These are phyloP conservation scores for Chaetoceros tenuissimus DNA, from an alignment of 108 stramenopile species.

Conservation along the genomic window DNA sequence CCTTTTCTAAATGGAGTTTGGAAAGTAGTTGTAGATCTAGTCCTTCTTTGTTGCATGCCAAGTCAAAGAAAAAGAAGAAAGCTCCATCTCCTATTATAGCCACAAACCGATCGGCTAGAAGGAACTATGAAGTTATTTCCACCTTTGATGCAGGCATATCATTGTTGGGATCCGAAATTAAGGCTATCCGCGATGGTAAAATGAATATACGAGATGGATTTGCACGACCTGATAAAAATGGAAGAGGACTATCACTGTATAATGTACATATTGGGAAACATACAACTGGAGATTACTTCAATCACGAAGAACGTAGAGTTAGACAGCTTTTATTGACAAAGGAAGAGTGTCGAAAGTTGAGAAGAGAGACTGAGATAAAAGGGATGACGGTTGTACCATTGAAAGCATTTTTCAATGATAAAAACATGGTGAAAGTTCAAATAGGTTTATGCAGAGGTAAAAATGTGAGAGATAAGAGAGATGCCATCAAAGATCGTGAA, in stretches of 20 bases:
- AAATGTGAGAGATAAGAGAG: constrained; percentile 75
- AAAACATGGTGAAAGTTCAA: constrained; percentile 71
- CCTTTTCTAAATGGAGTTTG: no score
- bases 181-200: constrained; percentile 75
- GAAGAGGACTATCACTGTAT: constrained; percentile 44
- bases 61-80: constrained; percentile 35
- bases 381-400: constrained; percentile 72
- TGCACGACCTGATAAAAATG: constrained; percentile 45
- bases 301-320: constrained; percentile 67
- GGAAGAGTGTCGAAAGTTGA: constrained; percentile 42
- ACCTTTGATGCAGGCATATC: constrained; percentile 75
- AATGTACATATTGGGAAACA: constrained; percentile 82
- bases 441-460: constrained; percentile 78
- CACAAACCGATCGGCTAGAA: constrained; percentile 36
- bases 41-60: constrained; percentile 7
- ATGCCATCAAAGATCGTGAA: constrained; percentile 71
- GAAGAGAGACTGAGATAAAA: constrained; percentile 26
- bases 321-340: constrained; percentile 51
- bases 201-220: constrained; percentile 78
- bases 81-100: constrained; percentile 20
- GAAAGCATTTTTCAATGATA: constrained; percentile 83
- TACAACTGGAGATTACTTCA: constrained; percentile 61
- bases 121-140: constrained; percentile 61
- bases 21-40: no score
- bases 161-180: constrained; percentile 73